phyloP scores from a whole-genome alignment of 192 early-diverging fungal species.

The Gryganskiella cystojenkinii region DNA sequence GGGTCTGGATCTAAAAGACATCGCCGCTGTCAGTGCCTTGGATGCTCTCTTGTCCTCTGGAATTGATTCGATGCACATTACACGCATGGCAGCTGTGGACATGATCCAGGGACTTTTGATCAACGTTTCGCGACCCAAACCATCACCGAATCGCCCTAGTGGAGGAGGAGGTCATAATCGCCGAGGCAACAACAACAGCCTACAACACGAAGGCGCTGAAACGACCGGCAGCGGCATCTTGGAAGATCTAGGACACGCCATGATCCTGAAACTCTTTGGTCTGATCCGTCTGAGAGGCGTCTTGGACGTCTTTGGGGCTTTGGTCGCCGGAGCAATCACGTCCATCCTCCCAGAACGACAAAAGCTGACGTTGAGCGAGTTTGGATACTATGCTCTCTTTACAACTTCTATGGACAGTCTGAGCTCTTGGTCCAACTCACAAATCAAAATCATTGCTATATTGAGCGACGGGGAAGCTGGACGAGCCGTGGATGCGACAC shows the following conservation, averaged over 20 bases:
- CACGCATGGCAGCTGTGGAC: slow-evolving; percentile 30
- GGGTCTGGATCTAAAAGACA: slow-evolving; percentile 31
- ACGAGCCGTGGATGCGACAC: slow-evolving; percentile 17
- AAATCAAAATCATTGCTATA: slow-evolving; percentile 42
- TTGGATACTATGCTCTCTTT: slow-evolving; percentile 49
- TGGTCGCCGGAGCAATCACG: slow-evolving; percentile 35
- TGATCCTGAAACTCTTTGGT: slow-evolving; percentile 28
- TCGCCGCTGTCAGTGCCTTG: slow-evolving; percentile 14
- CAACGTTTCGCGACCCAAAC: slow-evolving; percentile 6
- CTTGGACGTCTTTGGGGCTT: slow-evolving; percentile 39
- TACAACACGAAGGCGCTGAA: neutral
- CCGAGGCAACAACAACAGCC: neutral
- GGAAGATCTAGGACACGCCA: slow-evolving; percentile 29
- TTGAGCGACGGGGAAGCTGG: slow-evolving; percentile 38
- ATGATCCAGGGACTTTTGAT: slow-evolving; percentile 46
- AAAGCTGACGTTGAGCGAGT: slow-evolving; percentile 44
- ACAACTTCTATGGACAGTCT: slow-evolving; percentile 47
- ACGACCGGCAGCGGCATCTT: slow-evolving; percentile 1
- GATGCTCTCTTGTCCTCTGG: slow-evolving; percentile 33
- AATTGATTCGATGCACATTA: slow-evolving; percentile 24
- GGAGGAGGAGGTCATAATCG: neutral
- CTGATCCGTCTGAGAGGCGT: slow-evolving; percentile 34
- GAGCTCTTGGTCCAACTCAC: slow-evolving; percentile 28
- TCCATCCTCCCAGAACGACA: slow-evolving; percentile 27
- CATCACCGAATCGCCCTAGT: neutral